Conservation (phyloP, 371 early-diverging fungal species). For the Mucor indicus region DNA sequence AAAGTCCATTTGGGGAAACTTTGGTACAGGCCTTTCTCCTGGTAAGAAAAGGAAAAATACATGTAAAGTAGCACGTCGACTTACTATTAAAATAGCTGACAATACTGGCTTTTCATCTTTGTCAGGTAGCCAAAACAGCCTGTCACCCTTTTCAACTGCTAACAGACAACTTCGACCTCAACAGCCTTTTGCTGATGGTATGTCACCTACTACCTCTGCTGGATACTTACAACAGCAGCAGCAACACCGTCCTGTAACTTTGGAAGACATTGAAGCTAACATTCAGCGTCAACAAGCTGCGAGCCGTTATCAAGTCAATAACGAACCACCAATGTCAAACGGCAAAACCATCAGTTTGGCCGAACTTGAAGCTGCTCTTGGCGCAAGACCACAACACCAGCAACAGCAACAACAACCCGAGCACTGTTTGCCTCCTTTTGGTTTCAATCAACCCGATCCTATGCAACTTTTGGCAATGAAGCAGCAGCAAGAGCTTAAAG, state of each 20-base stretch:
- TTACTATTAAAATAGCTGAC: constrained; percentile 4
- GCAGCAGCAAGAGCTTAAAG: constrained; percentile 24
- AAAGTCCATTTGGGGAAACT: constrained; percentile 46
- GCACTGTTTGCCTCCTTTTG: constrained; percentile 12
- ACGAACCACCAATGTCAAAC: constrained; percentile 18
- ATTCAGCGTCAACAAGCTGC: constrained; percentile 36
- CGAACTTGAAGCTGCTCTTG: constrained; percentile 68
- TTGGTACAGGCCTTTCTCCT: constrained; percentile 28
- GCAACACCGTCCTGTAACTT: constrained; percentile 25
- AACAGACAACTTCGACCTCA: constrained; percentile 7
- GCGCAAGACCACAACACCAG: constrained; percentile 16
- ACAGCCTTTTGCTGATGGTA: constrained; percentile 5
- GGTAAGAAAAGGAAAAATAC: constrained; percentile 6
- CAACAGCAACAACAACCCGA: constrained; percentile 7
- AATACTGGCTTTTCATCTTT: constrained; percentile 19
- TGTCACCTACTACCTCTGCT: constrained; percentile 21
- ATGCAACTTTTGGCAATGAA: constrained; percentile 28
- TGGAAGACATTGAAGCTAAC: constrained; percentile 64
- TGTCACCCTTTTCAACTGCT: constrained; percentile 21
- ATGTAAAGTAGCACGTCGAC: background rate
- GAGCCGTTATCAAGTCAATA: constrained; percentile 13
- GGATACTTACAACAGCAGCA: constrained; percentile 18
- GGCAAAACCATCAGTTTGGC: constrained; percentile 60
- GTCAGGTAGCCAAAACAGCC: constrained; percentile 7
- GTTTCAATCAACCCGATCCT: constrained; percentile 19